phyloP scores from a whole-genome alignment of 768 basidiomycete genomes.

The Suillus occidentalis region DNA sequence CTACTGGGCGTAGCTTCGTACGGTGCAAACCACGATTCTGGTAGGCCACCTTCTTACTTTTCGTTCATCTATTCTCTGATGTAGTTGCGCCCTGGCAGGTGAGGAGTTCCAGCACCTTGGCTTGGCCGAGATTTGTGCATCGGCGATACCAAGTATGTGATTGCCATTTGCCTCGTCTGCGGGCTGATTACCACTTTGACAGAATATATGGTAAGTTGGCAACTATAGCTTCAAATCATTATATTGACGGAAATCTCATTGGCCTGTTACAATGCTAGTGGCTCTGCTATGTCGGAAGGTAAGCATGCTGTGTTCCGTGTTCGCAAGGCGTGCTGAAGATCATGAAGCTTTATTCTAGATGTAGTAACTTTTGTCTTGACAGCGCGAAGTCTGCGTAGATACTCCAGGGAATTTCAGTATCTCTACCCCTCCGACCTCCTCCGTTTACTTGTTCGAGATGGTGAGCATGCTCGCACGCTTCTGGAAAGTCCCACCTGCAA shows the following conservation, averaged over 20 bases:
- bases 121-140: constrained; percentile 15
- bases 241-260: background rate
- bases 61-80: background rate
- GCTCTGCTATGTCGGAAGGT: constrained; percentile 10
- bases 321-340: background rate
- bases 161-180: background rate
- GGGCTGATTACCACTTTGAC: background rate
- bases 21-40: background rate
- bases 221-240: background rate
- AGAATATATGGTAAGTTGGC: background rate
- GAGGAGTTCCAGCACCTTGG: constrained; percentile 11
- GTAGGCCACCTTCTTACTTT: background rate
- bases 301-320: background rate
- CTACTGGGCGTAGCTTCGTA: background rate
- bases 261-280: constrained; percentile 6
- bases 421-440: constrained; percentile 14
- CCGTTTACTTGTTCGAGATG: constrained; percentile 23
- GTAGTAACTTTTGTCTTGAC: constrained; percentile 8
- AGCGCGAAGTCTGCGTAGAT: constrained; percentile 7
- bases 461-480: constrained; percentile 12
- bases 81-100: background rate
- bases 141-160: constrained; percentile 14
- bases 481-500: background rate
- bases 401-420: background rate
- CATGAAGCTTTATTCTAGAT: constrained; percentile 21